Evolutionary conservation across 2,329 filamentous ascomycete species (phyloP).

Genomic region (Fusarium sp.): DNA sequence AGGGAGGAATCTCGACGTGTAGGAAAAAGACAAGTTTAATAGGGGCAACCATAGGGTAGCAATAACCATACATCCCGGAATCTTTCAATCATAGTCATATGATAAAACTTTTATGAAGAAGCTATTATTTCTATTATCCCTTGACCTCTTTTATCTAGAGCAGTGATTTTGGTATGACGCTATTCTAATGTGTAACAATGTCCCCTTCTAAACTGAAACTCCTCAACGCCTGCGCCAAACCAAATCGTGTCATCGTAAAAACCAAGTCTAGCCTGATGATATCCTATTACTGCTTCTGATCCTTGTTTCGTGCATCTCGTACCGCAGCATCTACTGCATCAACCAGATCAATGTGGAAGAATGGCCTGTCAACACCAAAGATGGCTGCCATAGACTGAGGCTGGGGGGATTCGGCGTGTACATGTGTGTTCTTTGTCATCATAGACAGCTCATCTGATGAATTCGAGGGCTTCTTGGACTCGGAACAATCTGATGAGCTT

Average conservation of each 20-base stretch:
- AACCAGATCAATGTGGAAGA: slow-evolving; percentile 57
- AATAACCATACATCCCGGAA: neutral
- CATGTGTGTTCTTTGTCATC: neutral
- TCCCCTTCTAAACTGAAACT: neutral
- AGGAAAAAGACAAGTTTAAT: neutral
- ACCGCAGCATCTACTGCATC: slow-evolving; percentile 53
- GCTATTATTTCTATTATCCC: neutral
- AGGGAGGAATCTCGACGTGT: neutral
- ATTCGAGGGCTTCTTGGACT: neutral
- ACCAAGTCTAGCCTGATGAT: neutral
- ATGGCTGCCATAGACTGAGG: slow-evolving; percentile 41
- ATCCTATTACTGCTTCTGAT: slow-evolving; percentile 8
- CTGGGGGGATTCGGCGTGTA: neutral
- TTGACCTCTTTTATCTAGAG: neutral
- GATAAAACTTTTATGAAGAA: neutral
- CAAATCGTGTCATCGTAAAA: slow-evolving; percentile 12
- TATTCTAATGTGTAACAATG: neutral
- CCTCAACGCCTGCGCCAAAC: slow-evolving; percentile 14
- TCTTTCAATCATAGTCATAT: neutral
- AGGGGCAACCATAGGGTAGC: neutral
- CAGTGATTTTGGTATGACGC: neutral
- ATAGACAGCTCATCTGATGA: neutral
- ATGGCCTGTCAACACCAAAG: slow-evolving; percentile 55
- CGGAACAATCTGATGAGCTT: neutral
- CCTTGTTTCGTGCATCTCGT: slow-evolving; percentile 40